Conservation (phyloP, 2,329 filamentous ascomycete species). For the Ceratocystis albifundus region DNA sequence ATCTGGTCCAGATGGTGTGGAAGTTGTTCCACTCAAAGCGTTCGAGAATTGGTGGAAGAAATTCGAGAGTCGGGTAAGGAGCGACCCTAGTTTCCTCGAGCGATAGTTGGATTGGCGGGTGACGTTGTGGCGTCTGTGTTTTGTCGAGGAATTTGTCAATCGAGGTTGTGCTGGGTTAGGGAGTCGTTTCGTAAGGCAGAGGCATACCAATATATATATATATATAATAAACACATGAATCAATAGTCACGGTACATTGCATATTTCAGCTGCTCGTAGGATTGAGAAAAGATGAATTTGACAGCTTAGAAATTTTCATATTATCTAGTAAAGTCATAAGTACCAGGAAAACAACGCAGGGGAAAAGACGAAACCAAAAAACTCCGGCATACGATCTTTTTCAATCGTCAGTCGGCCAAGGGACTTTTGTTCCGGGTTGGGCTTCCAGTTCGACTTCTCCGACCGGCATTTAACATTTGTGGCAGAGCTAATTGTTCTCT, state of each 20-base stretch:
- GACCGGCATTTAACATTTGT: slow-evolving; percentile 44
- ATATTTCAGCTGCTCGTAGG: background rate
- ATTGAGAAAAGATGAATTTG: background rate
- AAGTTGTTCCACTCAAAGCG: slow-evolving; percentile 84
- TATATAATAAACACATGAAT: background rate
- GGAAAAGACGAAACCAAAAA: slow-evolving; percentile 12
- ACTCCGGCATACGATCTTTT: background rate
- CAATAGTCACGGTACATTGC: background rate
- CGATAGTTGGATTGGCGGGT: slow-evolving; percentile 34
- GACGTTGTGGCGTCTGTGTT: background rate
- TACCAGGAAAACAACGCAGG: background rate
- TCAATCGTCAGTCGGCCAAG: slow-evolving; percentile 15
- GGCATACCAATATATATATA: background rate
- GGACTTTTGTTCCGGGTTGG: slow-evolving; percentile 34
- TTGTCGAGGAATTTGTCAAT: background rate
- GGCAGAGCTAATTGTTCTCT: slow-evolving; percentile 60
- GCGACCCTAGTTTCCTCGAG: slow-evolving; percentile 82
- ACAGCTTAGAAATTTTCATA: background rate
- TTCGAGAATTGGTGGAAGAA: slow-evolving; percentile 98
- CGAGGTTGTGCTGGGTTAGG: background rate
- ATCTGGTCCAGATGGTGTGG: slow-evolving; percentile 50
- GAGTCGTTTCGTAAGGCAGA: background rate
- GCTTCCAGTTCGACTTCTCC: slow-evolving; percentile 46
- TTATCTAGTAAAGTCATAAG: background rate
- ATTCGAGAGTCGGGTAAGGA: slow-evolving; percentile 76